Evolutionary conservation across 768 basidiomycete genomes (phyloP), one percentile per base, ranked within the genome.

Genomic region (Imleria badia): DNA sequence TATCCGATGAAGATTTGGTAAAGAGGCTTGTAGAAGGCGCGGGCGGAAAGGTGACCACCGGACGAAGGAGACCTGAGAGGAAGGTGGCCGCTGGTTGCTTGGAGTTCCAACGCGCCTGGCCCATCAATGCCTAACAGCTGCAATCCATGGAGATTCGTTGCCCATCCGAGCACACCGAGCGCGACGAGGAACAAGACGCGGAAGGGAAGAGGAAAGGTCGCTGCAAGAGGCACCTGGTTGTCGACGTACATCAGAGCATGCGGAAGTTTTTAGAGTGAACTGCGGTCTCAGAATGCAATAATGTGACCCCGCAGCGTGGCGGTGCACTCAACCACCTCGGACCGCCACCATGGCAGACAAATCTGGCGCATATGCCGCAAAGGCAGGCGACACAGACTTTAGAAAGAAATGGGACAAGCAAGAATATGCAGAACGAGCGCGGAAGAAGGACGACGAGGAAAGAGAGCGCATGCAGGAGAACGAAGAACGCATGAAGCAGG

Each of bases 401-500:
- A 75, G 94, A 45, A 88, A 87, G 73, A 92, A 87, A 78, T 98
- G 95, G 94, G 90, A 97, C 77, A 93, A 94, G 74, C 87, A 94
- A 67, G 91, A 91, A 68, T 92, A 87, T 73, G 82, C 87, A 14
- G 90, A 93, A 67, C 81, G 81, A 53, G 95, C 94, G 11, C 85
- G 84, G 69, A 84, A 86, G 66, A 88, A 85, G 66, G 92, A 94
- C 63, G 72, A 79, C 31, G 90, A 92, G 58, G 89, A 91, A 66
- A 78, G 82, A 56, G 87, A 91, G 59, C 79, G 89, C 17, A 92
- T 93, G 84, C 78, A 89, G 69, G 87, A 91, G 69, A 93, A 91
- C 60, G 91, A 93, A 56, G 86, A 89, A 61, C 81, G 86, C 20
- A 69, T 89, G 78, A 88, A 88, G 75, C 84, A 94, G 79, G 94